Evolutionary conservation across 176 grass and related monocot species (phyloP).

Genomic region (Areca catechu): DNA sequence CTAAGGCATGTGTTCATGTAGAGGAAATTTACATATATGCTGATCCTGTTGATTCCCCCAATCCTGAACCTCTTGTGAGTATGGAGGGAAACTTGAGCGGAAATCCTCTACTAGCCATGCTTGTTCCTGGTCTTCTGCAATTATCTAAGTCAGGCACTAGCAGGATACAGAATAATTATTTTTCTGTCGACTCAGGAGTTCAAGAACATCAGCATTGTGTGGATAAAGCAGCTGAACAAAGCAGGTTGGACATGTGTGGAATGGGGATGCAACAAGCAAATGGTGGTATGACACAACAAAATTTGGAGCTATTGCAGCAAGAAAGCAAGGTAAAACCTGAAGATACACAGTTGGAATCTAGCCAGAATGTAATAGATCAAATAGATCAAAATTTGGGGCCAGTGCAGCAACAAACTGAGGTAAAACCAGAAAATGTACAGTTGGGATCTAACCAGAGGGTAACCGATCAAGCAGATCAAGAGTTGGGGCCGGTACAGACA

Average conservation of each 20-base stretch:
- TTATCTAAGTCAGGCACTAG: conserved; percentile 50
- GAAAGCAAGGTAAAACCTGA: no score
- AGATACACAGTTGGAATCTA: no score
- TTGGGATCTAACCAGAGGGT: background rate
- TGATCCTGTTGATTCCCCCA: conserved; percentile 49
- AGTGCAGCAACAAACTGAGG: no score
- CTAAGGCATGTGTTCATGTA: conserved; percentile 69
- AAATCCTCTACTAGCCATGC: conserved; percentile 79
- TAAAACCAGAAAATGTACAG: no score
- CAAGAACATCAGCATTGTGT: conserved; percentile 10
- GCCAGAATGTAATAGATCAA: no score
- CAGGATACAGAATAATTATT: conserved; percentile 45
- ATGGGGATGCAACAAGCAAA: no score
- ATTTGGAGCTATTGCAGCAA: no score
- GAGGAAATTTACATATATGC: conserved; percentile 85
- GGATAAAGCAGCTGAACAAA: conserved; percentile 4
- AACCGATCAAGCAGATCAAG: conserved; percentile 13
- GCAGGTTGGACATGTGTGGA: background rate
- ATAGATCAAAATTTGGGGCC: no score
- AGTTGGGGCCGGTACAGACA: background rate
- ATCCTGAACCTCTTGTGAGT: conserved; percentile 16
- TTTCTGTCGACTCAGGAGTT: conserved; percentile 22
- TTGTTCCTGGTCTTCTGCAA: conserved; percentile 70
- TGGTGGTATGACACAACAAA: no score
- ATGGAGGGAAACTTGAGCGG: conserved; percentile 35